Evolutionary conservation across 345 rosid genomes (phyloP).

Genomic region (Lepidium sativum): DNA sequence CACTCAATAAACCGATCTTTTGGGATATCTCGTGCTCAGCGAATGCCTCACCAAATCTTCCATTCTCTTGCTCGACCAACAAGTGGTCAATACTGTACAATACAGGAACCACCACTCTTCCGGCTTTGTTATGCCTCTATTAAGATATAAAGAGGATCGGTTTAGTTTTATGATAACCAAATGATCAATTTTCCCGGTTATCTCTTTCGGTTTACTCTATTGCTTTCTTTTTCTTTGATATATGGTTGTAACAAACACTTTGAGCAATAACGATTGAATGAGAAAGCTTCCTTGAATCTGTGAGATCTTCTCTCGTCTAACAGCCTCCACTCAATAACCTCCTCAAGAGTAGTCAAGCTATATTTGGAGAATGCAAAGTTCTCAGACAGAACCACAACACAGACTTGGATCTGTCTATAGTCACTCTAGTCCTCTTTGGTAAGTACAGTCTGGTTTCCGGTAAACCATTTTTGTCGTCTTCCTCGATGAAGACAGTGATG

Average conservation of each 20-base stretch:
- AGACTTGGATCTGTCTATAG: constrained; percentile 7
- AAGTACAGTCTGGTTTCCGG: not conserved
- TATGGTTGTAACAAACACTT: too few species aligned
- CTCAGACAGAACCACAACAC: not conserved
- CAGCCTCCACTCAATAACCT: not conserved
- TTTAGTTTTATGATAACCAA: too few species aligned
- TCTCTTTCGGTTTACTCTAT: too few species aligned
- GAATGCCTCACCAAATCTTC: not conserved
- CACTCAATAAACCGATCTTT: not conserved
- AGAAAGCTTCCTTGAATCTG: too few species aligned
- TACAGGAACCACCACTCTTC: not conserved
- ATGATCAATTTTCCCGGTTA: too few species aligned
- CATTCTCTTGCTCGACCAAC: not conserved
- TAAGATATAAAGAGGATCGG: too few species aligned
- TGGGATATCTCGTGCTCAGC: not conserved
- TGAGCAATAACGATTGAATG: too few species aligned
- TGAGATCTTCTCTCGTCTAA: too few species aligned
- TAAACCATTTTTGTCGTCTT: not conserved
- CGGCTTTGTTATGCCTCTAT: not conserved
- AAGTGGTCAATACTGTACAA: not conserved
- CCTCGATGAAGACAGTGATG: not conserved
- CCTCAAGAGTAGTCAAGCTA: constrained; percentile 1
- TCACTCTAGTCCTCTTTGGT: not conserved
- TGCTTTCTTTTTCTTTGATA: too few species aligned
- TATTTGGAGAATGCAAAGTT: not conserved